Evolutionary conservation across 73 alveolate genomes (phyloP).

Genomic region (Urostyla sp.): DNA sequence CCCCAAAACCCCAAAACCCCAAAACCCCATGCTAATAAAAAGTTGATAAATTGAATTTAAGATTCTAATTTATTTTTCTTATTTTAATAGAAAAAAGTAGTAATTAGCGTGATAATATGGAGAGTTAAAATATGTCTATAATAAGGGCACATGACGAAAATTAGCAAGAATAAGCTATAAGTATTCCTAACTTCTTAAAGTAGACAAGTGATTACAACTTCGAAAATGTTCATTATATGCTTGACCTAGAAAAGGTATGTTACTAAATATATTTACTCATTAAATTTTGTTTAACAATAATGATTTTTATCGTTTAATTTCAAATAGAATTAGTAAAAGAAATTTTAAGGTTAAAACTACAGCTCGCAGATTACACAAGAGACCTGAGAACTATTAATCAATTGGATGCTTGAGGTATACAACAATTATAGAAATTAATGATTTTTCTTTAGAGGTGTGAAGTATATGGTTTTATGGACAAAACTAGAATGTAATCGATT

Average conservation of each 20-base stretch:
- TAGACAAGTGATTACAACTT: slow-evolving; percentile 20
- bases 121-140: slow-evolving; percentile 3
- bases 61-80: background rate
- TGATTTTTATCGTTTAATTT: slow-evolving; percentile 9
- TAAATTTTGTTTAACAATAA: background rate
- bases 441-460: slow-evolving; percentile 28
- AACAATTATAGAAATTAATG: background rate
- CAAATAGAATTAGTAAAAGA: background rate
- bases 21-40: no score
- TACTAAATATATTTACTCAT: background rate
- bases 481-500: slow-evolving; percentile 35
- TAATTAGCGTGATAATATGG: slow-evolving; percentile 4
- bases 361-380: background rate
- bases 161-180: background rate
- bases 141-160: background rate
- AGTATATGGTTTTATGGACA: slow-evolving; percentile 29
- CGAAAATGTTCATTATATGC: background rate
- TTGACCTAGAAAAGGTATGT: slow-evolving; percentile 41
- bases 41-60: background rate
- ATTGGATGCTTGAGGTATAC: background rate
- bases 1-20: slow-evolving; percentile 52
- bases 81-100: slow-evolving; percentile 3
- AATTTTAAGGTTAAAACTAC: background rate
- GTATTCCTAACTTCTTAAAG: slow-evolving; percentile 17
- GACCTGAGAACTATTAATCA: background rate